Evolutionary conservation across 768 basidiomycete species (phyloP), one percentile per base, ranked within the genome.

Genomic region (Hirschioporus abietinus): DNA sequence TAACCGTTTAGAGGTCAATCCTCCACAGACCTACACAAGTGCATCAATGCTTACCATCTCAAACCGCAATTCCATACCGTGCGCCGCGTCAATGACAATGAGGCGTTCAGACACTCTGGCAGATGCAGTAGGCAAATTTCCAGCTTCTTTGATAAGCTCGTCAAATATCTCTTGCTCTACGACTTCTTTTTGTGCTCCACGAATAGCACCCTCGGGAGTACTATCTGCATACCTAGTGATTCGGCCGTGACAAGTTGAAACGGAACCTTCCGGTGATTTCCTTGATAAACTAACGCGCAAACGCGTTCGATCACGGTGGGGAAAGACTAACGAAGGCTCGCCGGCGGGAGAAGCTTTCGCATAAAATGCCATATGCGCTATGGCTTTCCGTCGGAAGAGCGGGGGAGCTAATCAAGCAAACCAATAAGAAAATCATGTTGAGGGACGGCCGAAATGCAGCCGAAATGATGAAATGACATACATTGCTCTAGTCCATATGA

Each of bases 401-500:
- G 83, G 74, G 30, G 88, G 83, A 25, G 92, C 92, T 95, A 60
- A 63, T 58, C 67, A n/a, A 69, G 64, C 27, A 65, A 20, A 60
- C 57, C 27, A 58, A 58, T 66, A 26, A 23, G 18, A 15, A 35
- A 59, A 35, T 20, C 25, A 35, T 17, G 23, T 58, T n/a, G 67
- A 20, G 5, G 64, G 42, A 15, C 42, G 66, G 23, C 67, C 24
- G 5, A 68, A 62, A 30, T 15, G 10, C 35, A 7, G n/a, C n/a
- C n/a, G 42, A 8, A 25, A 20, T 18, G 58, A 24, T 42, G 30
- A 63, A n/a, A 25, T 3, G 17, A 82, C 90, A 35, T 66, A 94
- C 93, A 90, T 78, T 91, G 89, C 77, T 93, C 92, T 12, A 95
- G 76, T 15, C 92, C 91, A 71, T 88, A 93, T 2, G 90, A 88